These are phyloP conservation scores for Singerocomus inundabilis DNA, from an alignment of 1,284 basidiomycete genomes.

Conservation along the genomic window DNA sequence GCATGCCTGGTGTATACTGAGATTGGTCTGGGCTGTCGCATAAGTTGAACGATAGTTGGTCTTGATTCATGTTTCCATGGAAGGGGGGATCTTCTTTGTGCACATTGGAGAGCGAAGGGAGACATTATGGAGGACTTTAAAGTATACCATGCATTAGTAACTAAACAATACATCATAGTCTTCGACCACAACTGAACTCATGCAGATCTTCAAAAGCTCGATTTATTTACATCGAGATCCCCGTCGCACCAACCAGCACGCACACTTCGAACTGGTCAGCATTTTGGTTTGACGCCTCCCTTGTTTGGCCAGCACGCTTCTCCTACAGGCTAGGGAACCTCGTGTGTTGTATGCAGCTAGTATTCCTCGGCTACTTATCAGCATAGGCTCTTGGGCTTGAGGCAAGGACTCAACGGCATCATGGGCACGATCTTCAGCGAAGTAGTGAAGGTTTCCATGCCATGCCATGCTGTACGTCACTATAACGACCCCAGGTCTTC, in stretches of 20 bases:
- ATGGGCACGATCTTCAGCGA: too few relatives aligned
- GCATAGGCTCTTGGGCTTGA: background rate
- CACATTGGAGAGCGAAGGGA: background rate
- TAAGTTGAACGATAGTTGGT: background rate
- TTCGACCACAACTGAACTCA: too few relatives aligned
- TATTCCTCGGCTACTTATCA: background rate
- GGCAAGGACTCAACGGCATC: too few relatives aligned
- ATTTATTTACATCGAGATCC: constrained; percentile 1
- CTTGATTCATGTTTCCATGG: background rate
- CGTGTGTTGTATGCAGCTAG: background rate
- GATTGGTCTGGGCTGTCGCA: background rate
- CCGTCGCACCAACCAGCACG: background rate
- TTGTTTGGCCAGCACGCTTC: background rate
- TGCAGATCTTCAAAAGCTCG: background rate
- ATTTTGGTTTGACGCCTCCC: background rate
- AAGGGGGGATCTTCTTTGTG: background rate
- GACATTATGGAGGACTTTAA: constrained; percentile 10
- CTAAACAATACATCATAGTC: too few relatives aligned
- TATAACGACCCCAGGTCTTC: too few relatives aligned
- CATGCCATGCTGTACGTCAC: too few relatives aligned
- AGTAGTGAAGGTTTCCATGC: too few relatives aligned
- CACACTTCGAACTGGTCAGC: background rate
- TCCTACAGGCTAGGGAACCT: background rate
- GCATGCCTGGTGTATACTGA: constrained; percentile 1
- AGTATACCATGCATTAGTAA: background rate